phyloP scores from a whole-genome alignment of 345 rosid genomes.

The Hibiscus trionum region DNA sequence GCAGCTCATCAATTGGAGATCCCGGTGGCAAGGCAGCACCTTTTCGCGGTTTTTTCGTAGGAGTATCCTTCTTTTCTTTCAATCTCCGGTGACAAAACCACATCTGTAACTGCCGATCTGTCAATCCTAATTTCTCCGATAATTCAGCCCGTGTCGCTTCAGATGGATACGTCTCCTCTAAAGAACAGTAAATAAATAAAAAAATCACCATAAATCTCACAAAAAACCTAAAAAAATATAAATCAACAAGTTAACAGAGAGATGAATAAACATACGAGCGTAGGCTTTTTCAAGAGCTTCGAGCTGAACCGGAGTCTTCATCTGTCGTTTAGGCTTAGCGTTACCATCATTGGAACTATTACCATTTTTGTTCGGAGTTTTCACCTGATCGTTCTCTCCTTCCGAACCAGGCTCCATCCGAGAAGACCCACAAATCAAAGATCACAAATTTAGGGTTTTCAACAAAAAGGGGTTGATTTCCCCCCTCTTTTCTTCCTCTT shows the following conservation, averaged over 20 bases:
- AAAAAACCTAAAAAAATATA: not conserved
- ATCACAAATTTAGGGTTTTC: slow-evolving; percentile 24
- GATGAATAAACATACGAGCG: slow-evolving; percentile 25
- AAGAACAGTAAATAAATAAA: not conserved
- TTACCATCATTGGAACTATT: slow-evolving; percentile 40
- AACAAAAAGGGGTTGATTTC: not conserved
- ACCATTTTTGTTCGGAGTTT: slow-evolving; percentile 17
- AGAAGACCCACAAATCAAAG: slow-evolving; percentile 7
- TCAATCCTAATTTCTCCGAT: slow-evolving; percentile 71
- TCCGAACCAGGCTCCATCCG: slow-evolving; percentile 57
- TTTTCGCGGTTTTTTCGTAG: slow-evolving; percentile 44
- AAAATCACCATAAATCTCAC: slow-evolving; percentile 7
- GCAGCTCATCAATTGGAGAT: slow-evolving; percentile 38
- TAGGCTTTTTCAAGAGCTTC: slow-evolving; percentile 81
- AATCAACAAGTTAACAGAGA: not conserved
- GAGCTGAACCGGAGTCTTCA: slow-evolving; percentile 95
- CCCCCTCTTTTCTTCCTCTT: not conserved
- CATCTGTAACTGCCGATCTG: slow-evolving; percentile 99
- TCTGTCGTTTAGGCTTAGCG: slow-evolving; percentile 86
- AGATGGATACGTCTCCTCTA: slow-evolving; percentile 85
- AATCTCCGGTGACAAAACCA: slow-evolving; percentile 99
- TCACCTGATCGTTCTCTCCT: slow-evolving; percentile 36
- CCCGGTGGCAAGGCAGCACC: slow-evolving; percentile 24
- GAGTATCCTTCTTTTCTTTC: slow-evolving; percentile 76
- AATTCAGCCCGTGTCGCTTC: slow-evolving; percentile 64